Evolutionary conservation across 768 basidiomycete genomes (phyloP), one percentile per base, ranked within the genome.

Genomic region (Trametes punicea): DNA sequence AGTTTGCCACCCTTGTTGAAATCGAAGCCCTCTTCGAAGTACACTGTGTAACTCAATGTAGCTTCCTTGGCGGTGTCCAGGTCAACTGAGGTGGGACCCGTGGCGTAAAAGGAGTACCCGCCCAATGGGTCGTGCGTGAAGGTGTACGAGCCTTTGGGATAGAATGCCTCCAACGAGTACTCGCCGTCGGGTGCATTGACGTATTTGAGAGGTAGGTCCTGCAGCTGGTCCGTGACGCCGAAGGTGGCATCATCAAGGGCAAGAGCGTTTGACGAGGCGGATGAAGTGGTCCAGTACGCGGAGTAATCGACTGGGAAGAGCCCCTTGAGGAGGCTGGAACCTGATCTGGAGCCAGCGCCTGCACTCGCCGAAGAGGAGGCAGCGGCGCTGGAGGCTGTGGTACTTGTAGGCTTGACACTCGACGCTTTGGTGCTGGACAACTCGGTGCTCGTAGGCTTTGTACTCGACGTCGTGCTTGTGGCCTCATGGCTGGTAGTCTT

Each of bases 41-140:
- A 83, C 29, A 86, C 79, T 1, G 83, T 81, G 71, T 79, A 81
- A 4, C 69, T 80, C 61, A 89, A 80, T 2, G 82, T 83, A 11
- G 81, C 80, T 62, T 88, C 86, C 66, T 82, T 85, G 18, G 85
- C 88, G 3, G 70, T 77, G 47, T 76, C 77, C 57, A 87, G 70
- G 66, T 82, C 78, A 42, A 83, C 74, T 57, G 69, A 62, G 31
- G 60, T 27, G 6, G 82, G 81, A 2, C 85, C 87, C 38, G 79
- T 77, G 40, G 85, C 78, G 68, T 90, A 89, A 77, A 89, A 87
- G 18, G 84, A 85, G 66, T 87, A 72, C 16, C 87, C 87, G 51
- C 85, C 84, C 49, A 70, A 72, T 13, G 78, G 78, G 18, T 65
- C 41, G 58, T 76, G 70, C 11, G 67, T 66, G 63, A 78, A 79